Evolutionary conservation across 2,329 filamentous ascomycete genomes (phyloP), one percentile per base, ranked within the genome.

Genomic region (Bretziella fagacearum): DNA sequence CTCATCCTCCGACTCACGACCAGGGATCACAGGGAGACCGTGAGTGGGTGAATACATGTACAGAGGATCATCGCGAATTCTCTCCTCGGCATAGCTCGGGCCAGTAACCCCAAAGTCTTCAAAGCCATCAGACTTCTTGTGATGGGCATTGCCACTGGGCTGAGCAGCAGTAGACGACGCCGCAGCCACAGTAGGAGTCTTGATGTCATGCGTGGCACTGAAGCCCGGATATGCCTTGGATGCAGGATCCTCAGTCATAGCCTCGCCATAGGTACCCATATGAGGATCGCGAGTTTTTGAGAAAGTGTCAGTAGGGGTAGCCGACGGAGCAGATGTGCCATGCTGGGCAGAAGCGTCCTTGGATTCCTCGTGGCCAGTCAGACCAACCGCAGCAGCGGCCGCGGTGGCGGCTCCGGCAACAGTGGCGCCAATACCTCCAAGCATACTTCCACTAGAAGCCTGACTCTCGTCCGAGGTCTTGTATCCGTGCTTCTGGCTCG

Each of bases 351-450:
- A 43, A 15, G 41, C 36, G 2, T 33, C 6, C 32, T 44, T 36
- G n/a, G 36, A 23, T 7, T 47, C 11, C 22, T 37, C 32, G 33
- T 36, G 23, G 11, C 40, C 22, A 23, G 44, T 33, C 13, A 51
- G 41, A 7, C 45, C 45, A 40, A 47, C 45, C 15, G 44, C 45
- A 40, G 45, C 45, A 23, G 49, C 49, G 23, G 49, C 49, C 23
- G 49, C 45, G 18, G 44, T 41, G 26, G 49, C 45, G n/a, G 49
- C 49, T n/a, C 49, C 45, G n/a, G 49, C 41, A 40, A 51, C 49
- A 35, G 44, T 44, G 20, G 44, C 49, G 22, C 49, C 49, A 42
- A 51, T 47, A 13, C 41, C 45, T 15, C 44, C 32, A 3, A 48
- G 29, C 27, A 47, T 47, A 29, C 49, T 35, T 20, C 35, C 35